Conservation (phyloP, 768 basidiomycete species). For the Lactarius deliciosus region DNA sequence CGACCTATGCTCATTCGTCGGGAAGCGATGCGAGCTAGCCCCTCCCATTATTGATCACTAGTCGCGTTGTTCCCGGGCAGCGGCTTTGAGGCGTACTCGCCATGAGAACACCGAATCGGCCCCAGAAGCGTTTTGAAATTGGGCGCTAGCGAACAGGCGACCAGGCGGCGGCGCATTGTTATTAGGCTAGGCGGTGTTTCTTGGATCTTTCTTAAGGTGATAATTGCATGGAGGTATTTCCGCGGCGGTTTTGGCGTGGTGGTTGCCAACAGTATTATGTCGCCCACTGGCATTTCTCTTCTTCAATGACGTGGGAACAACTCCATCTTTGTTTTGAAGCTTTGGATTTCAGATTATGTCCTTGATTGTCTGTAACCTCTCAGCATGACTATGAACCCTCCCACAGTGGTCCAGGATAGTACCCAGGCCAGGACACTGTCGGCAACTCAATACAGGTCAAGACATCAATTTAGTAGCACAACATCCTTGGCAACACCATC, state of each 20-base stretch:
- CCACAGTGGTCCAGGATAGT: too few species aligned
- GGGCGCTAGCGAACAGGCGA: not conserved
- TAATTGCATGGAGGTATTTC: not conserved
- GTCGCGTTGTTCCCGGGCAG: not conserved
- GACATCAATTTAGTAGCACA: too few species aligned
- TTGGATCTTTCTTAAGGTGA: not conserved
- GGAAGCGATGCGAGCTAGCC: not conserved
- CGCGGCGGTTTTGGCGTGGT: not conserved
- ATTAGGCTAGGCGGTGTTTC: not conserved
- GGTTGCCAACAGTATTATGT: not conserved
- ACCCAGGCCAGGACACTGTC: too few species aligned
- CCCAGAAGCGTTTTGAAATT: not conserved
- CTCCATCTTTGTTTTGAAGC: too few species aligned
- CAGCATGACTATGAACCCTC: too few species aligned
- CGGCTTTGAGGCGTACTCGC: not conserved
- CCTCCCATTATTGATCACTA: not conserved
- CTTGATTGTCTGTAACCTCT: too few species aligned
- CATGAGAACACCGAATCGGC: not conserved
- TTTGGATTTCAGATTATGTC: too few species aligned
- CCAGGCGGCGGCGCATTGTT: not conserved
- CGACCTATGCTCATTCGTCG: not conserved
- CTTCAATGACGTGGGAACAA: too few species aligned
- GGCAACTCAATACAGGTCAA: too few species aligned
- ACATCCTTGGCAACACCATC: too few species aligned
- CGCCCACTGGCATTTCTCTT: not conserved